phyloP scores from a whole-genome alignment of 2,329 filamentous ascomycete species.

The Chaetomium strumarium region DNA sequence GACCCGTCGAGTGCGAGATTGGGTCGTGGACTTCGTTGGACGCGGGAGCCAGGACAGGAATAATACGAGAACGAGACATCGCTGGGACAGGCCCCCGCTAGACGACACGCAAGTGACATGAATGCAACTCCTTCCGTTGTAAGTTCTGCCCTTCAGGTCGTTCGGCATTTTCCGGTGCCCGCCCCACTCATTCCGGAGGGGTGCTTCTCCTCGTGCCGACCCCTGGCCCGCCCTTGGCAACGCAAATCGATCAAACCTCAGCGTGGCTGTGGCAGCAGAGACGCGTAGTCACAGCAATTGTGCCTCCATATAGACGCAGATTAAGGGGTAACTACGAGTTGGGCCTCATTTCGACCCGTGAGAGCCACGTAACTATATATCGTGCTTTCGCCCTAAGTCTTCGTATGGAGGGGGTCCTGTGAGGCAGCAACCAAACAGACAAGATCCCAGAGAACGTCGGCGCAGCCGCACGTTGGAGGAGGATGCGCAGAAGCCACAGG shows the following conservation, averaged over 20 bases:
- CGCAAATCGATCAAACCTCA: neutral
- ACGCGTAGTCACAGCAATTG: slow-evolving; percentile 14
- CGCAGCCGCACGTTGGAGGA: slow-evolving; percentile 1
- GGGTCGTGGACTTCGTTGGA: slow-evolving; percentile 65
- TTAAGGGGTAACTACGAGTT: neutral
- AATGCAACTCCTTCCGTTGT: neutral
- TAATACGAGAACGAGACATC: neutral
- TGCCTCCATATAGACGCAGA: slow-evolving; percentile 1
- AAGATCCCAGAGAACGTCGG: neutral
- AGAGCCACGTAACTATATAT: too few relatives aligned
- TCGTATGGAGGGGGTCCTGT: neutral
- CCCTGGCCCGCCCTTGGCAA: slow-evolving; percentile 1
- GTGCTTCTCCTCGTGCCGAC: neutral
- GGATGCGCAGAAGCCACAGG: slow-evolving; percentile 26
- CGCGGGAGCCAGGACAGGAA: neutral
- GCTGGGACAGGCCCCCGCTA: slow-evolving; percentile 26
- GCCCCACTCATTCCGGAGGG: slow-evolving; percentile 6
- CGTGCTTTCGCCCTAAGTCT: too few relatives aligned
- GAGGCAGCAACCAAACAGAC: neutral
- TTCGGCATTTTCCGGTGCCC: neutral
- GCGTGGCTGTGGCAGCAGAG: slow-evolving; percentile 9
- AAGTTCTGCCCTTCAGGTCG: neutral
- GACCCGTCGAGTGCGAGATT: slow-evolving; percentile 62
- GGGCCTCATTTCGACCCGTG: too few relatives aligned
- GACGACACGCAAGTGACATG: slow-evolving; percentile 25